phyloP scores from a whole-genome alignment of 495 filamentous ascomycete species.

The Hyaloscypha finlandica region DNA sequence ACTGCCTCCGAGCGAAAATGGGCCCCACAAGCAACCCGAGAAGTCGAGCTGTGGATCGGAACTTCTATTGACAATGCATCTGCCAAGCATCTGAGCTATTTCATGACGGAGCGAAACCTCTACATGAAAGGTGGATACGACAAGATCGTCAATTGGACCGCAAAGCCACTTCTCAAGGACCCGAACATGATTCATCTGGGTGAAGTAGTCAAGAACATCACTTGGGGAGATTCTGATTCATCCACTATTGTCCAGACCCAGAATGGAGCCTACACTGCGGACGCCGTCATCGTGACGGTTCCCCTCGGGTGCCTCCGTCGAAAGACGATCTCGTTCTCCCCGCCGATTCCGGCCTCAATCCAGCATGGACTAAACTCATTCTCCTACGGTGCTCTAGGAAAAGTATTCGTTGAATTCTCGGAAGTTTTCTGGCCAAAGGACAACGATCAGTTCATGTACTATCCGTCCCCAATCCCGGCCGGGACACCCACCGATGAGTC shows the following conservation, averaged over 20 bases:
- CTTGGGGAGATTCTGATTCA: constrained; percentile 15
- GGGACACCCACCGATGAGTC: constrained; percentile 8
- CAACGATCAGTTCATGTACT: constrained; percentile 29
- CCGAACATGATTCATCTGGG: constrained; percentile 20
- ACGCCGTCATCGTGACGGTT: constrained; percentile 23
- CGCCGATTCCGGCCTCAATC: constrained; percentile 17
- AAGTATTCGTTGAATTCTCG: constrained; percentile 27
- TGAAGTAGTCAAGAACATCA: constrained; percentile 19
- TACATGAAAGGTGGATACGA: constrained; percentile 30
- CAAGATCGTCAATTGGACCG: constrained; percentile 28
- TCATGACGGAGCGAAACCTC: constrained; percentile 26
- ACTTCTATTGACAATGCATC: constrained; percentile 24
- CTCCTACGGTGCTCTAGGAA: constrained; percentile 25
- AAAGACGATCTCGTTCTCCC: constrained; percentile 20
- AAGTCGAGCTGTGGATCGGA: constrained; percentile 28
- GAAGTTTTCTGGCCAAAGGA: constrained; percentile 29
- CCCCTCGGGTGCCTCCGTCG: constrained; percentile 24
- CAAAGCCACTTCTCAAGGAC: constrained; percentile 20
- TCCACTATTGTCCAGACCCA: constrained; percentile 15
- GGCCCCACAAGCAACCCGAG: constrained; percentile 26
- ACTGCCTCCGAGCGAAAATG: constrained; percentile 23
- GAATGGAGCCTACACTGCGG: constrained; percentile 7
- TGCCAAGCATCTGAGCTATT: constrained; percentile 24
- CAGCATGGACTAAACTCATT: constrained; percentile 17
- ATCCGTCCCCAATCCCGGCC: constrained; percentile 23